phyloP scores from a whole-genome alignment of 208 protist genomes.

The Crithidia mellificae region DNA sequence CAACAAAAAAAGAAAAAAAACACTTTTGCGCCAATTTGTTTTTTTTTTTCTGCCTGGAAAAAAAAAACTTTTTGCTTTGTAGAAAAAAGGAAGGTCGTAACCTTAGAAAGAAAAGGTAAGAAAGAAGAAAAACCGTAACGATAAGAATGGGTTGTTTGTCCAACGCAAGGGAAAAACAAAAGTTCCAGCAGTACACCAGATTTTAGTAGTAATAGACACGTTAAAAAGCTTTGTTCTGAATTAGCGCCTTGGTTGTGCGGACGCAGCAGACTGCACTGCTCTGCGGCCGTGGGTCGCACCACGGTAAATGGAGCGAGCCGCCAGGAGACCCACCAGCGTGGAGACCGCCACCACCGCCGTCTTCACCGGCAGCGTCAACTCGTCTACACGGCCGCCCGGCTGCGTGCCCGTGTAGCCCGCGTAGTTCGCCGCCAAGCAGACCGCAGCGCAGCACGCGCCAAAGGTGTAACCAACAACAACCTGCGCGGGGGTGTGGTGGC shows the following conservation, averaged over 20 bases:
- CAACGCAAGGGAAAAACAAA: too few relatives aligned
- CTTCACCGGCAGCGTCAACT: slow-evolving; percentile 33
- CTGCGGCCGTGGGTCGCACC: background rate
- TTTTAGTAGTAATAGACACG: background rate
- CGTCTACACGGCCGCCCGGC: slow-evolving; percentile 46
- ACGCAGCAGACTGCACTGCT: background rate
- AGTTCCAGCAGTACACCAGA: too few relatives aligned
- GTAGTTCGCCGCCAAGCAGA: slow-evolving; percentile 40
- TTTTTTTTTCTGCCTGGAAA: too few relatives aligned
- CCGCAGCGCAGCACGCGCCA: slow-evolving; percentile 19
- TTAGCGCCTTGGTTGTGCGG: background rate
- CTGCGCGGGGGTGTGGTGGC: slow-evolving; percentile 58
- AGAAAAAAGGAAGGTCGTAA: too few relatives aligned
- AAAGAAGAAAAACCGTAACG: too few relatives aligned
- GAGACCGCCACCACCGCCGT: slow-evolving; percentile 6
- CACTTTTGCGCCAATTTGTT: too few relatives aligned
- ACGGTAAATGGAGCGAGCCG: background rate
- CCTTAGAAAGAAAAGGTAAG: too few relatives aligned
- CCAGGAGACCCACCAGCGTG: slow-evolving; percentile 21
- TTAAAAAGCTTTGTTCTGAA: background rate
- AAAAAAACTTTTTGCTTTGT: slow-evolving; percentile 1
- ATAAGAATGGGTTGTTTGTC: too few relatives aligned
- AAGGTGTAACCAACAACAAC: slow-evolving; percentile 47
- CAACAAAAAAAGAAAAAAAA: too few relatives aligned
- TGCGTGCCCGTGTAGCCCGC: slow-evolving; percentile 26